Evolutionary conservation across 129 eudicot species (phyloP).

Genomic region (Helichrysum umbraculigerum): DNA sequence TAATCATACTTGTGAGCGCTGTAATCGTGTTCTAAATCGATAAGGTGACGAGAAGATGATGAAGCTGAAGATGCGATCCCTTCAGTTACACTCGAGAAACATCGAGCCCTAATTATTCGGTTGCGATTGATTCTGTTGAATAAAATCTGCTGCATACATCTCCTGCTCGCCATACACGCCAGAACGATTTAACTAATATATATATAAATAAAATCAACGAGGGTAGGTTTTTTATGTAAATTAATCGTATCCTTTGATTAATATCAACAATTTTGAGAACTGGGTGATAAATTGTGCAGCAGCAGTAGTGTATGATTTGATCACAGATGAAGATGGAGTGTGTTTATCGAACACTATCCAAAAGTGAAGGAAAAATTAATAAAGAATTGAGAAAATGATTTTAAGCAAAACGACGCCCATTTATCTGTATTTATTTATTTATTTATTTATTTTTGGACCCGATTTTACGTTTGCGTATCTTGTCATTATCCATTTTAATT

Average conservation of each 20-base stretch:
- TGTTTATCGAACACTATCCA: conserved; percentile 24
- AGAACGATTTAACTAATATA: not conserved
- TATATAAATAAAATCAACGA: not conserved
- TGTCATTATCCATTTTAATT: conserved; percentile 7
- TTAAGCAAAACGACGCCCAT: not conserved
- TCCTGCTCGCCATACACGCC: conserved; percentile 53
- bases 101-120: conserved; percentile 22
- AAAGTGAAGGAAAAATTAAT: not conserved
- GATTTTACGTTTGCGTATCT: not conserved
- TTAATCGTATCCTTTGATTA: not conserved
- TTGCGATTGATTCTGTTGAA: conserved; percentile 30
- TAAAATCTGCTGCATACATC: conserved; percentile 37
- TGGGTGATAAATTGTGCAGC: not conserved
- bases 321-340: conserved; percentile 1
- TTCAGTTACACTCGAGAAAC: conserved; percentile 45
- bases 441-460: conserved; percentile 4
- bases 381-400: not conserved
- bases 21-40: conserved; percentile 56
- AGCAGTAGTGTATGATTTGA: not conserved
- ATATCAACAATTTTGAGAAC: not conserved
- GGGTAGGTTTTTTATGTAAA: not conserved
- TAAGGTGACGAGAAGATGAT: conserved; percentile 51
- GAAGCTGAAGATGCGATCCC: conserved; percentile 25
- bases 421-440: not conserved
- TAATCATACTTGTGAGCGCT: conserved; percentile 68